Evolutionary conservation across 1,284 basidiomycete genomes (phyloP).

Genomic region (Apiotrichum akiyoshidainum): DNA sequence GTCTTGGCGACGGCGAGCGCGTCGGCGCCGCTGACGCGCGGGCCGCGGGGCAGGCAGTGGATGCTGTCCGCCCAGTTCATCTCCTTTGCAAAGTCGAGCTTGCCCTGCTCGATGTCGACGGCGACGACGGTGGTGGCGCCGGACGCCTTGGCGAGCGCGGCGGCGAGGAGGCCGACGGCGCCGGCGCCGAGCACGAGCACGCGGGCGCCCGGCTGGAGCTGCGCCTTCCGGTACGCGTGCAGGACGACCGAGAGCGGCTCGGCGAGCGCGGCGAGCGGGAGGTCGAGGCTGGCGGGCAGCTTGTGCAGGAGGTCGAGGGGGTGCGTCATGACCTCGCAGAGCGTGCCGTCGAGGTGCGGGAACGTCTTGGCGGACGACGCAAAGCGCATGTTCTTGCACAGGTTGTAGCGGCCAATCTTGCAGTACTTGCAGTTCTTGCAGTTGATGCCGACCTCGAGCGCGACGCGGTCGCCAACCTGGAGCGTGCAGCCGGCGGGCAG

Average conservation of each 20-base stretch:
- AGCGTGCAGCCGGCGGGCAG: slow-evolving; percentile 50
- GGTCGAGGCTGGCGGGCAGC: slow-evolving; percentile 73
- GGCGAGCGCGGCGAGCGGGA: slow-evolving; percentile 77
- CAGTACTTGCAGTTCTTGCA: slow-evolving; percentile 62
- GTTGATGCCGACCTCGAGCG: slow-evolving; percentile 87
- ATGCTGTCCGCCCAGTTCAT: slow-evolving; percentile 74
- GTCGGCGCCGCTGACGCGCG: slow-evolving; percentile 58
- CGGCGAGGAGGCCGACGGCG: slow-evolving; percentile 84
- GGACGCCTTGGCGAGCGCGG: slow-evolving; percentile 67
- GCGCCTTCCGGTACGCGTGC: slow-evolving; percentile 71
- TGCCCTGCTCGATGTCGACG: slow-evolving; percentile 77
- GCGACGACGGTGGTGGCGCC: slow-evolving; percentile 71
- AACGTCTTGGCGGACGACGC: slow-evolving; percentile 84
- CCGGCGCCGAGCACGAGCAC: slow-evolving; percentile 89
- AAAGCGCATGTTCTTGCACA: slow-evolving; percentile 82
- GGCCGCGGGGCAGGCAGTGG: slow-evolving; percentile 61
- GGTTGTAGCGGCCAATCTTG: slow-evolving; percentile 80
- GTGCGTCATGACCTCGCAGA: slow-evolving; percentile 84
- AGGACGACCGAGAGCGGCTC: slow-evolving; percentile 88
- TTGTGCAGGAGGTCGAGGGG: slow-evolving; percentile 79
- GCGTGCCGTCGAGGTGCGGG: slow-evolving; percentile 88
- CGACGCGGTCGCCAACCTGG: slow-evolving; percentile 79
- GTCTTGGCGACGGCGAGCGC: slow-evolving; percentile 64
- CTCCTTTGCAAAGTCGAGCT: slow-evolving; percentile 69
- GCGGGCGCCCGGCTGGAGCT: slow-evolving; percentile 60